Conservation (phyloP, 805 yeast species). For the Yamadazyma tumulicola region DNA sequence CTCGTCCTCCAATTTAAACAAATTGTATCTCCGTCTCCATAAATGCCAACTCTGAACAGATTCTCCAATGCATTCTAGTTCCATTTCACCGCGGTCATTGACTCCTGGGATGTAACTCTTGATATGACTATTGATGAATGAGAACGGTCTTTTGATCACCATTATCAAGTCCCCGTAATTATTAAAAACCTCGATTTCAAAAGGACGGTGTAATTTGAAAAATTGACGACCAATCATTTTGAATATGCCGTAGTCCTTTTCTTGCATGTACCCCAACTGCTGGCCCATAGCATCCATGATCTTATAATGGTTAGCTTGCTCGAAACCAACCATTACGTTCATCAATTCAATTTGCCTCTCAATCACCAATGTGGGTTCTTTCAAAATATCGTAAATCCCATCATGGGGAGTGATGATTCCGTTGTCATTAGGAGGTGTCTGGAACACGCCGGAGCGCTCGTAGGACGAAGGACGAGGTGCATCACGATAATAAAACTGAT, state of each 20-base stretch:
- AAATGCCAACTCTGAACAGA: conserved; percentile 91
- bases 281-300: conserved; percentile 72
- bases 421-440: conserved; percentile 39
- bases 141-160: conserved; percentile 78
- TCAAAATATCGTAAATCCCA: conserved; percentile 58
- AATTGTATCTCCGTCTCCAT: conserved; percentile 86
- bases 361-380: conserved; percentile 80
- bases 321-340: conserved; percentile 85
- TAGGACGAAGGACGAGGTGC: conserved; percentile 23
- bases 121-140: conserved; percentile 85
- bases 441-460: conserved; percentile 29
- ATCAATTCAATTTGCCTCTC: conserved; percentile 86
- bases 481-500: conserved; percentile 17
- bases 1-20: conserved; percentile 53
- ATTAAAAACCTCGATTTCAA: conserved; percentile 68
- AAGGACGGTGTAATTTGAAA: conserved; percentile 83
- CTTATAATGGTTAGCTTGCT: conserved; percentile 80
- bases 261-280: conserved; percentile 76
- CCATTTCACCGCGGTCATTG: conserved; percentile 29
- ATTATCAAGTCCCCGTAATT: conserved; percentile 55
- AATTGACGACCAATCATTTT: conserved; percentile 79
- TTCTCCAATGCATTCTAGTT: conserved; percentile 67
- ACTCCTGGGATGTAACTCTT: conserved; percentile 63
- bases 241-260: conserved; percentile 68
- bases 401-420: conserved; percentile 56